These are phyloP conservation scores for Epichloe sylvatica DNA, from an alignment of 2,329 filamentous ascomycete species.

Conservation along the genomic window DNA sequence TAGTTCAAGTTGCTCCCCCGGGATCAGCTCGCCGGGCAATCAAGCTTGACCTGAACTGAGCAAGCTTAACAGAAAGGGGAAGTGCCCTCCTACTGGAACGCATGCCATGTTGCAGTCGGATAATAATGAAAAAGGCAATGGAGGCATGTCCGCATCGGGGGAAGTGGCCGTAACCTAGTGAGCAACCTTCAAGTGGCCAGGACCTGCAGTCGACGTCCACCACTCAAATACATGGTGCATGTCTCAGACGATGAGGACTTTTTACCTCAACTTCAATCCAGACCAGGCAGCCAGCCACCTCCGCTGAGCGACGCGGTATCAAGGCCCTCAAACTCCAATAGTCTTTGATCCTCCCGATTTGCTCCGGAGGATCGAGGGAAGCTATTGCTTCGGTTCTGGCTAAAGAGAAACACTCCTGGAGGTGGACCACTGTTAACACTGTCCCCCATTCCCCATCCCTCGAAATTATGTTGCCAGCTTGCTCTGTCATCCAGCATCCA, in stretches of 20 bases:
- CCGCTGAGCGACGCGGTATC: slow-evolving; percentile 16
- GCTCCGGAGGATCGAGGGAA: slow-evolving; percentile 2
- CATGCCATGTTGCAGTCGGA: not conserved
- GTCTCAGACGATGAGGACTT: not conserved
- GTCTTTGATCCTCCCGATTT: slow-evolving; percentile 10
- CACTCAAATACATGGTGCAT: too few relatives aligned
- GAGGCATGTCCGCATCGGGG: not conserved
- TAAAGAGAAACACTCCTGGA: slow-evolving; percentile 18
- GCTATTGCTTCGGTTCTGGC: slow-evolving; percentile 9
- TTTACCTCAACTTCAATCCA: slow-evolving; percentile 18
- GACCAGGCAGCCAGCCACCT: slow-evolving; percentile 21
- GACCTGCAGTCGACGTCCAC: not conserved
- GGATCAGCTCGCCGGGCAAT: too few relatives aligned
- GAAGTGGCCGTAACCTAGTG: not conserved
- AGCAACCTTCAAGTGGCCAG: not conserved
- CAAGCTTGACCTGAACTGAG: too few relatives aligned
- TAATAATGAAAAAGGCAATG: not conserved
- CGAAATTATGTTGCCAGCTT: slow-evolving; percentile 44
- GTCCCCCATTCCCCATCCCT: slow-evolving; percentile 33
- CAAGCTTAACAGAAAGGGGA: not conserved
- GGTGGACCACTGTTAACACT: slow-evolving; percentile 9
- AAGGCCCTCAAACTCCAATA: slow-evolving; percentile 19
- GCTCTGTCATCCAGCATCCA: slow-evolving; percentile 45
- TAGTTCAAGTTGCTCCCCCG: too few relatives aligned
- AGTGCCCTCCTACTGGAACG: not conserved